Conservation (phyloP, 176 grass and related monocot genomes). For the Saccharum officinarum region DNA sequence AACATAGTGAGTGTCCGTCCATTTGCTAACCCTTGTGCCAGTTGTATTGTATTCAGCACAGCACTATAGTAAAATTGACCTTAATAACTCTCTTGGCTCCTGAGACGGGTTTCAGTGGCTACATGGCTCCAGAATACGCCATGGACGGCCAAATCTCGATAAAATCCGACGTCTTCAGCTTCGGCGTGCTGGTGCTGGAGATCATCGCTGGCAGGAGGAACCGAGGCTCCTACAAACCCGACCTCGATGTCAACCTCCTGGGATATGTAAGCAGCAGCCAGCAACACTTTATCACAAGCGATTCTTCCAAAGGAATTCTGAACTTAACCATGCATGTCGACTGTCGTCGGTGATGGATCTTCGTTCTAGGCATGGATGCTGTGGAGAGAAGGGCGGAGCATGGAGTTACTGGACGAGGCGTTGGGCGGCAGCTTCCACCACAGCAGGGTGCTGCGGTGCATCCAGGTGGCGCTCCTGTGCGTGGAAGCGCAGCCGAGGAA, state of each 20-base stretch:
- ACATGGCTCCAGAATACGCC: conserved; percentile 48
- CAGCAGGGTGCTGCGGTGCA: conserved; percentile 23
- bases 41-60: background rate
- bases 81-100: background rate
- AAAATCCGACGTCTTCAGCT: conserved; percentile 51
- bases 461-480: conserved; percentile 50
- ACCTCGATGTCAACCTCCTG: conserved; percentile 44
- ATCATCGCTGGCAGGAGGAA: conserved; percentile 40
- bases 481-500: conserved; percentile 39
- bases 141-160: conserved; percentile 44
- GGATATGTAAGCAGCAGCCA: conserved; percentile 30
- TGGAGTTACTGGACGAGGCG: conserved; percentile 31
- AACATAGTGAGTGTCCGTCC: conserved; percentile 41
- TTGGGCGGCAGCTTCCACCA: conserved; percentile 7
- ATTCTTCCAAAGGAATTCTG: background rate
- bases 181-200: conserved; percentile 41
- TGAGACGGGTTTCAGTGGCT: conserved; percentile 24
- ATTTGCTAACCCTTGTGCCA: background rate
- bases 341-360: background rate
- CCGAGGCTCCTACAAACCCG: conserved; percentile 6
- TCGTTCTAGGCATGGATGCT: conserved; percentile 35
- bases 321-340: background rate
- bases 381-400: conserved; percentile 39
- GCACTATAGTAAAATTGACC: background rate
- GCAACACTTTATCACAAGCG: no score